Conservation (phyloP, 2,329 filamentous ascomycete species). For the Pezicula neosporulosa region DNA sequence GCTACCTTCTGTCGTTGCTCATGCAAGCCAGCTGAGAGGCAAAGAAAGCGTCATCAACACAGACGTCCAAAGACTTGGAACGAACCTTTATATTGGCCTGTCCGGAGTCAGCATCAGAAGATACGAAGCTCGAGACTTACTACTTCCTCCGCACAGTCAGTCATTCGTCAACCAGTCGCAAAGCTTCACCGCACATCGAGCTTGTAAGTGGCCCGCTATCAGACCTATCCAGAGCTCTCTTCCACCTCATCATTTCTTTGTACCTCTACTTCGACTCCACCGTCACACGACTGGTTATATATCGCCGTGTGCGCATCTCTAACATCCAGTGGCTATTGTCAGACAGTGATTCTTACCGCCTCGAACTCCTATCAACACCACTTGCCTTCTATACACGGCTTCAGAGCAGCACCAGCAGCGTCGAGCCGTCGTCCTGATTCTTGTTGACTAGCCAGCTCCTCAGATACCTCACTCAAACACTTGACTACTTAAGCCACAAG, state of each 20-base stretch:
- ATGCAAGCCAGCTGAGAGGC: not conserved
- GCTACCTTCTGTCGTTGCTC: not conserved
- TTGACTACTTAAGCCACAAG: no score
- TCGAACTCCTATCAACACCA: constrained; percentile 5
- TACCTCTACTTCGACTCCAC: constrained; percentile 16
- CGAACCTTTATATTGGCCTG: no score
- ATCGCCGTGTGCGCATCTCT: constrained; percentile 15
- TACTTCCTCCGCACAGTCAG: not conserved
- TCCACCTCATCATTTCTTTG: constrained; percentile 14
- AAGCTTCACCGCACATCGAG: constrained; percentile 9
- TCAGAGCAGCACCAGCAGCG: not conserved
- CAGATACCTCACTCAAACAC: no score
- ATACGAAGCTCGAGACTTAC: not conserved
- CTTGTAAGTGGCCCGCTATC: constrained; percentile 19
- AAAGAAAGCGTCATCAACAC: not conserved
- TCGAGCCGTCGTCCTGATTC: no score
- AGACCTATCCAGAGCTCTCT: constrained; percentile 7
- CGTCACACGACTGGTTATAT: constrained; percentile 15
- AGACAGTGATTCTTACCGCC: constrained; percentile 17
- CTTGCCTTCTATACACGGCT: constrained; percentile 7
- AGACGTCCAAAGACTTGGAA: not conserved
- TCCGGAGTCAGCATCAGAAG: not conserved
- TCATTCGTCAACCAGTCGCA: constrained; percentile 17
- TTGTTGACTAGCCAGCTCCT: no score
- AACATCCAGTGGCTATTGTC: constrained; percentile 20